Evolutionary conservation across 192 early-diverging fungal species (phyloP).

Genomic region (Coemansia sp.): DNA sequence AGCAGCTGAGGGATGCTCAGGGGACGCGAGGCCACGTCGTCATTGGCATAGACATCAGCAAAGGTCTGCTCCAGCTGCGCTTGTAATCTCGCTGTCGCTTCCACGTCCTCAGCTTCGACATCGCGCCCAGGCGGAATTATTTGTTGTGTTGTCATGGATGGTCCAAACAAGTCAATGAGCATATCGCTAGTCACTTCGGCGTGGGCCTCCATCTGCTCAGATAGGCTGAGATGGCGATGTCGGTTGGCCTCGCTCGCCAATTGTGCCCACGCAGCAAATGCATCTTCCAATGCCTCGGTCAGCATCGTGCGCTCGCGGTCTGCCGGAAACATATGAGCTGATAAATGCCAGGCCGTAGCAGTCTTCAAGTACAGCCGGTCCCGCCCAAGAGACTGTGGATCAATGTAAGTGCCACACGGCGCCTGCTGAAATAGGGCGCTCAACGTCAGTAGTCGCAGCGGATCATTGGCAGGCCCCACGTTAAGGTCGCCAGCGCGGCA

Average conservation of each 20-base stretch:
- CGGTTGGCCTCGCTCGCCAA: slow-evolving; percentile 17
- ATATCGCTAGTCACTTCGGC: slow-evolving; percentile 44
- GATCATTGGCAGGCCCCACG: slow-evolving; percentile 49
- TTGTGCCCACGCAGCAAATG: slow-evolving; percentile 49
- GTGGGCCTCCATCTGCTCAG: slow-evolving; percentile 45
- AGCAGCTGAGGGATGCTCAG: slow-evolving; percentile 27
- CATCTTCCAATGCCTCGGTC: slow-evolving; percentile 45
- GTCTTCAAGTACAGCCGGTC: slow-evolving; percentile 43
- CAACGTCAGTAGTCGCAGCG: slow-evolving; percentile 32
- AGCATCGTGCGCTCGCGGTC: slow-evolving; percentile 50
- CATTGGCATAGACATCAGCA: slow-evolving; percentile 18
- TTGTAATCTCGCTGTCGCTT: slow-evolving; percentile 4
- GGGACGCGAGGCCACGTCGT: background rate
- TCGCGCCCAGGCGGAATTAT: slow-evolving; percentile 25
- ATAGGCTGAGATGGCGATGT: slow-evolving; percentile 31
- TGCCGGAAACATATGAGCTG: slow-evolving; percentile 39
- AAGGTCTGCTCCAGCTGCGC: slow-evolving; percentile 17
- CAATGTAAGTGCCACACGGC: slow-evolving; percentile 38
- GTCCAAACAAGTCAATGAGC: slow-evolving; percentile 49
- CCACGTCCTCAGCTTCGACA: background rate
- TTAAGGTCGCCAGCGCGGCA: slow-evolving; percentile 44
- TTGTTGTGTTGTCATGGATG: slow-evolving; percentile 7
- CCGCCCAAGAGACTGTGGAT: slow-evolving; percentile 24
- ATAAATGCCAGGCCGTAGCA: slow-evolving; percentile 34
- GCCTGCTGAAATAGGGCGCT: slow-evolving; percentile 34